These are phyloP conservation scores for Ceratocystis eucalypticola DNA, from an alignment of 2,329 filamentous ascomycete species.

Conservation along the genomic window DNA sequence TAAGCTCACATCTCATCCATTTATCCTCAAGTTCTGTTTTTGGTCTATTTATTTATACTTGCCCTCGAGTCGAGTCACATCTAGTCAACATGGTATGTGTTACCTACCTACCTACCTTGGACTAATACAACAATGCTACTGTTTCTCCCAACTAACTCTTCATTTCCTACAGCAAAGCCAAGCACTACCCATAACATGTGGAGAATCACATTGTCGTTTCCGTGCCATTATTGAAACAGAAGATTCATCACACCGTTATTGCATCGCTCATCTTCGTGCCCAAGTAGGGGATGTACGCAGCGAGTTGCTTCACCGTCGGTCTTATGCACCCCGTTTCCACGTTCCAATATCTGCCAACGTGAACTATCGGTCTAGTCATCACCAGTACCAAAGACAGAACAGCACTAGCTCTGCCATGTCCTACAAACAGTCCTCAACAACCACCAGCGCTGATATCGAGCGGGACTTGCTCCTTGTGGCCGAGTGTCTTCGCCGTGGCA, in stretches of 20 bases:
- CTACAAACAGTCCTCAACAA: not conserved
- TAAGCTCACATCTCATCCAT: no score
- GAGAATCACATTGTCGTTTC: slow-evolving; percentile 5
- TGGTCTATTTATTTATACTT: not conserved
- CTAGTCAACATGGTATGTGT: not conserved
- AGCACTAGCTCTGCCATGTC: not conserved
- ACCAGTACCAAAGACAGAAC: not conserved
- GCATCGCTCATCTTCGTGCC: slow-evolving; percentile 14
- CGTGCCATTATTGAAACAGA: slow-evolving; percentile 17
- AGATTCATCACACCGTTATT: slow-evolving; percentile 10
- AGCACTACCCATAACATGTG: not conserved
- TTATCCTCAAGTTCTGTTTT: no score
- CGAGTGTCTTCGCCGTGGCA: slow-evolving; percentile 13
- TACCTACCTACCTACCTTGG: not conserved
- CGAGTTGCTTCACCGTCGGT: slow-evolving; percentile 9
- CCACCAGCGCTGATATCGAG: slow-evolving; percentile 12
- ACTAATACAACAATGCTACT: not conserved
- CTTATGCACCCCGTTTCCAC: not conserved
- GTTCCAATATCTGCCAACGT: not conserved
- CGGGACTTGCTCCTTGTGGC: slow-evolving; percentile 11
- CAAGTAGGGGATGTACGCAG: slow-evolving; percentile 8
- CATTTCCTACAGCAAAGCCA: not conserved
- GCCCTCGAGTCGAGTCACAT: not conserved
- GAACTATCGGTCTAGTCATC: not conserved
- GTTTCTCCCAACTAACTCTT: not conserved